Conservation (phyloP, 768 basidiomycete species). For the Clitopilus passeckerianus region DNA sequence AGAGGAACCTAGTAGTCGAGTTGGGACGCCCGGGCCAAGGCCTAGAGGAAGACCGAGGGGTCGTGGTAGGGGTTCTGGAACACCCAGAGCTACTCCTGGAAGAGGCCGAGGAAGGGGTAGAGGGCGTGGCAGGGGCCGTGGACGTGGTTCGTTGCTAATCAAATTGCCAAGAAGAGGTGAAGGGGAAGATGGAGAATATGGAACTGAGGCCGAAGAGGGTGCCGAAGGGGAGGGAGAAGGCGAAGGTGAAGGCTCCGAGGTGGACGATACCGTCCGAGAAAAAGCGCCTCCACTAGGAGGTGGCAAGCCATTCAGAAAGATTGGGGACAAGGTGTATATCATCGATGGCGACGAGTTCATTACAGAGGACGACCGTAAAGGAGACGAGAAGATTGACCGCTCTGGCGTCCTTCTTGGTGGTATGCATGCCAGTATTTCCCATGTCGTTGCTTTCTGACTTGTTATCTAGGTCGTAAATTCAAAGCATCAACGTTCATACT, state of each 20-base stretch:
- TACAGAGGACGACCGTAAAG: constrained; percentile 78
- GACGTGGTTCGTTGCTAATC: constrained; percentile 22
- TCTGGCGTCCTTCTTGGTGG: constrained; percentile 83
- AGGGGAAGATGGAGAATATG: constrained; percentile 31
- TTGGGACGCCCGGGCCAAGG: constrained; percentile 28
- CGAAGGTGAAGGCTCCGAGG: constrained; percentile 22
- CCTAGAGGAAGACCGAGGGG: constrained; percentile 37
- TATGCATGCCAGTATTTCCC: constrained; percentile 27
- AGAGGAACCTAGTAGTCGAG: constrained; percentile 14
- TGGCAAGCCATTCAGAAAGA: constrained; percentile 67
- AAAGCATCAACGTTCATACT: constrained; percentile 88
- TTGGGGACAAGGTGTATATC: constrained; percentile 69
- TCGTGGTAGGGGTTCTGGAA: constrained; percentile 17
- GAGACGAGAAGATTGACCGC: constrained; percentile 87
- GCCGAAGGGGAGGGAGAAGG: constrained; percentile 29
- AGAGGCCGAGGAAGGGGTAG: constrained; percentile 32
- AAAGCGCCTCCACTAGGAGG: constrained; percentile 41
- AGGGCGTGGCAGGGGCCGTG: constrained; percentile 24
- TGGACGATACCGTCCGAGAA: constrained; percentile 29
- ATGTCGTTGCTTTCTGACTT: constrained; percentile 3
- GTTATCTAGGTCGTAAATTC: constrained; percentile 68
- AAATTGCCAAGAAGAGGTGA: constrained; percentile 23
- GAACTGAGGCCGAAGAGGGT: constrained; percentile 27
- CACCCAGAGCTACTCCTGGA: constrained; percentile 3
- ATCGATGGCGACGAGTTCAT: constrained; percentile 90